Evolutionary conservation across 208 protist species (phyloP), one percentile per base, ranked within the genome.

Genomic region (Leishmania arabica): DNA sequence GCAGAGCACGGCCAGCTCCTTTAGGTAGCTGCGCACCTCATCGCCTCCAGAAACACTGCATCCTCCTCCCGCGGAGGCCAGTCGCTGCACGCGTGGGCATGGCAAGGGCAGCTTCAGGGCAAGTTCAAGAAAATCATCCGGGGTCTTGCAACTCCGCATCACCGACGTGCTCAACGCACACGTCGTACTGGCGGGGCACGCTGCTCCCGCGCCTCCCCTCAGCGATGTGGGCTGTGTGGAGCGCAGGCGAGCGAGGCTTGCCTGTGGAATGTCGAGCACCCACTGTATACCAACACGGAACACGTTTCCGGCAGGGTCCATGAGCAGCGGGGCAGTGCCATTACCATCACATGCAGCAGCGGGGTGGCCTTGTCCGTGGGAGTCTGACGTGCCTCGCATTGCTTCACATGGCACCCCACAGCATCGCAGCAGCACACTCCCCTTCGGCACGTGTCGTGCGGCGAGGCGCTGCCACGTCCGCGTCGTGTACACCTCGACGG

Each of bases 401-500:
- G 27, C 34, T 49, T 81, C 77, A 40, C 77, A 37, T 2, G 82
- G 82, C n/a, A 62, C 77, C 1, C 82, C 77, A 31, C 71, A 77
- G 2, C 40, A 34, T 5, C 85, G 85, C 53, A 97, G 87, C 72
- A 97, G 83, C 31, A 90, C 77, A 27, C 87, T 82, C 37, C 89
- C 88, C 34, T 82, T 70, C 34, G 93, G 88, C 47, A 95, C 89
- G 54, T 90, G 70, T 47, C 91, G 87, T 27, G 90, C 91, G 2
- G 94, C 92, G 21, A 97, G 74, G 40, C 92, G 87, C 27, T 83
- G 73, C 37, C 86, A 83, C 11, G 89, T 73, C 3, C 92, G 91
- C 45, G 93, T n/a, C 13, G 90, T 85, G 82, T 96, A 90, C 64
- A 97, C 77, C 88, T 96, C 91, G 3, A 96, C 85, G 0, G 87